These are phyloP conservation scores for Chernovozyma aurita DNA, from an alignment of 1,139 yeast species.

Conservation along the genomic window DNA sequence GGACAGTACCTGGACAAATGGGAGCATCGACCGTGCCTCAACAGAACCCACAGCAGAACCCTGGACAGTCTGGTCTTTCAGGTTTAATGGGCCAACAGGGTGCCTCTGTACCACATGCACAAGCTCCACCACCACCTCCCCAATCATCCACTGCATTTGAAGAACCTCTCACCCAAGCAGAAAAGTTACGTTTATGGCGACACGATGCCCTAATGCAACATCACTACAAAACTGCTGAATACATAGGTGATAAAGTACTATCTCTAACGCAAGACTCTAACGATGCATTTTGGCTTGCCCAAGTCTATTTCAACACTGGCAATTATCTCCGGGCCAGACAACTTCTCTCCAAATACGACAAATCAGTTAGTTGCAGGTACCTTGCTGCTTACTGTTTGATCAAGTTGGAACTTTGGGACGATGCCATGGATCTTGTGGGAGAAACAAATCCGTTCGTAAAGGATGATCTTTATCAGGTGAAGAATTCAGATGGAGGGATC, in stretches of 20 bases:
- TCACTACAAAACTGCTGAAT: conserved; percentile 85
- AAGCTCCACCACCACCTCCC: conserved; percentile 1
- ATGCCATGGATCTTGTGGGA: conserved; percentile 83
- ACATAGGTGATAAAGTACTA: conserved; percentile 82
- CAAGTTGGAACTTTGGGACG: conserved; percentile 79
- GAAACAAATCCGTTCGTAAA: conserved; percentile 69
- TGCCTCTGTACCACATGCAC: neutral
- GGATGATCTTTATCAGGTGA: conserved; percentile 34
- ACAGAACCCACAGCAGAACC: conserved; percentile 13
- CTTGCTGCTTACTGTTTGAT: conserved; percentile 73
- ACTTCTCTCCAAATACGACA: conserved; percentile 43
- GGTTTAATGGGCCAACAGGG: neutral
- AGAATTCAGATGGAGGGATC: conserved; percentile 62
- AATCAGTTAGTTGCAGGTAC: conserved; percentile 70
- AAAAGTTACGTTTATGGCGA: conserved; percentile 83
- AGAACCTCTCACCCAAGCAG: conserved; percentile 72
- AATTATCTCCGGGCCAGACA: conserved; percentile 77
- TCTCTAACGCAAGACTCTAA: conserved; percentile 79
- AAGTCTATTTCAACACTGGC: conserved; percentile 73
- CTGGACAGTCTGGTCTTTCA: conserved; percentile 8
- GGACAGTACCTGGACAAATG: too few relatives aligned
- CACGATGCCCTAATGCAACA: conserved; percentile 94
- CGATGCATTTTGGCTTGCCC: conserved; percentile 97
- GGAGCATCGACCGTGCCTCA: too few relatives aligned
- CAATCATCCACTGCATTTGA: too few relatives aligned